These are phyloP conservation scores for Sarcodon aspratus DNA, from an alignment of 768 basidiomycete genomes.

Conservation along the genomic window DNA sequence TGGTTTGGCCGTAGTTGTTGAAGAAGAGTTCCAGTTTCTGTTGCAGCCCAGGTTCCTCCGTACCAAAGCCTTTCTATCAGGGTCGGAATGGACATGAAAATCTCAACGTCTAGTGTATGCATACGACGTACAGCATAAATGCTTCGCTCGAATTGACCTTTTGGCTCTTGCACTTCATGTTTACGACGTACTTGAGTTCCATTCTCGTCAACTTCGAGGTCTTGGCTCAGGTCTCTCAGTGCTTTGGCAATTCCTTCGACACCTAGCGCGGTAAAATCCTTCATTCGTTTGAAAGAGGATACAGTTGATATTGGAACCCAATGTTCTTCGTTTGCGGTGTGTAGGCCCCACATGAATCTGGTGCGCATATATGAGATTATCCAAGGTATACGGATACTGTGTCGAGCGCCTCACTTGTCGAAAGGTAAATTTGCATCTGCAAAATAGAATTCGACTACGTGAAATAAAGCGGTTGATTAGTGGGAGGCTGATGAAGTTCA, in stretches of 20 bases:
- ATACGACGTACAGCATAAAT: conserved; percentile 70
- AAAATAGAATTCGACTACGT: conserved; percentile 89
- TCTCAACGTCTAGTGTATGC: neutral
- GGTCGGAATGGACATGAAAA: neutral
- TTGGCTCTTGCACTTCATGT: conserved; percentile 68
- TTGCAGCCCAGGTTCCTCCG: conserved; percentile 53
- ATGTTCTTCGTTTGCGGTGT: conserved; percentile 70
- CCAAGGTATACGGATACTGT: neutral
- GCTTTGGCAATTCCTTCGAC: conserved; percentile 59
- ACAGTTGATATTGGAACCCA: conserved; percentile 87
- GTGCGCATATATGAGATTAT: neutral
- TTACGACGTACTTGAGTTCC: conserved; percentile 64
- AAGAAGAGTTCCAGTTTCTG: conserved; percentile 72
- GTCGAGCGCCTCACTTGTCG: conserved; percentile 47
- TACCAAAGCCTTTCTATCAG: conserved; percentile 78
- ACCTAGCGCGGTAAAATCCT: conserved; percentile 50
- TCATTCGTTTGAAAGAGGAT: conserved; percentile 93
- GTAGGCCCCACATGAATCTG: conserved; percentile 93
- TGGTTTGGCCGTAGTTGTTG: conserved; percentile 60
- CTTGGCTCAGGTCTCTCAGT: conserved; percentile 33
- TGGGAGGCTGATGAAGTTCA: conserved; percentile 8
- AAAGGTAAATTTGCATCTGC: conserved; percentile 92
- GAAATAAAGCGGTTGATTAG: neutral
- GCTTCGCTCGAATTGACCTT: conserved; percentile 71
- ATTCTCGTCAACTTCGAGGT: conserved; percentile 66